Percentiles rank a stretch among this genome's conserved stretches.
phyloP scores from a whole-genome alignment of 345 rosid species.

The Gossypioides kirkii region DNA sequence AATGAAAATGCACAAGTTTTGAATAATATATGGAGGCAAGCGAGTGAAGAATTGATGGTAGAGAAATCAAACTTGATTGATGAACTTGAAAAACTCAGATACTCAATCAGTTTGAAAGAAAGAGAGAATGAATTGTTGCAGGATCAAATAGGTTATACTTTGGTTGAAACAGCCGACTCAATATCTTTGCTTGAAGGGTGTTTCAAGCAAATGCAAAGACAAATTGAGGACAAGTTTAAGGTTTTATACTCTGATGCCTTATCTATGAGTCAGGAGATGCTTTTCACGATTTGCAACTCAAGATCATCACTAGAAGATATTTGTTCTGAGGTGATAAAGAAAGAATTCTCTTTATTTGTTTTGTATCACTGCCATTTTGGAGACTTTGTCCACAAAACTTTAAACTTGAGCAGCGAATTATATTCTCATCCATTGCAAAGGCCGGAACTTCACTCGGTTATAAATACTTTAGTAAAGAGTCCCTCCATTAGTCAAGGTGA shows the following conservation, averaged over 20 bases:
- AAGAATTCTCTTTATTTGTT: conserved; percentile 45
- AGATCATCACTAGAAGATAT: conserved; percentile 54
- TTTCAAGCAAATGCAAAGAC: conserved; percentile 53
- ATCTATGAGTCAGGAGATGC: conserved; percentile 44
- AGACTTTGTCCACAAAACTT: conserved; percentile 30
- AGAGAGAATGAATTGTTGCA: conserved; percentile 45
- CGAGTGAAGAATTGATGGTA: conserved; percentile 42
- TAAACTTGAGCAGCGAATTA: conserved; percentile 25
- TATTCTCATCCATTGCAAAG: conserved; percentile 16
- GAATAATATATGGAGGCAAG: conserved; percentile 50
- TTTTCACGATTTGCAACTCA: conserved; percentile 32
- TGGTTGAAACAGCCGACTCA: conserved; percentile 42
- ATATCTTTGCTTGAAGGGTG: conserved; percentile 54
- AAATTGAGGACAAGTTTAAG: conserved; percentile 47
- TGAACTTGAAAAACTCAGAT: conserved; percentile 58
- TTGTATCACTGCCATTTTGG: conserved; percentile 46
- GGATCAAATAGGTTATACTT: conserved; percentile 34
- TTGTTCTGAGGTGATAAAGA: conserved; percentile 49
- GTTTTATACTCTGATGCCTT: conserved; percentile 39
- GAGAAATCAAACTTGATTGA: conserved; percentile 44
- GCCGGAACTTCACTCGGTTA: conserved; percentile 20
- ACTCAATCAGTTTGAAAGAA: conserved; percentile 42
- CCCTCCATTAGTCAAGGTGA: conserved; percentile 18
- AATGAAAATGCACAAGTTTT: conserved; percentile 52
- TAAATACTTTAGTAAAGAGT: conserved; percentile 12